phyloP scores from a whole-genome alignment of 306 rosid genomes.

The Quercus mongolica region DNA sequence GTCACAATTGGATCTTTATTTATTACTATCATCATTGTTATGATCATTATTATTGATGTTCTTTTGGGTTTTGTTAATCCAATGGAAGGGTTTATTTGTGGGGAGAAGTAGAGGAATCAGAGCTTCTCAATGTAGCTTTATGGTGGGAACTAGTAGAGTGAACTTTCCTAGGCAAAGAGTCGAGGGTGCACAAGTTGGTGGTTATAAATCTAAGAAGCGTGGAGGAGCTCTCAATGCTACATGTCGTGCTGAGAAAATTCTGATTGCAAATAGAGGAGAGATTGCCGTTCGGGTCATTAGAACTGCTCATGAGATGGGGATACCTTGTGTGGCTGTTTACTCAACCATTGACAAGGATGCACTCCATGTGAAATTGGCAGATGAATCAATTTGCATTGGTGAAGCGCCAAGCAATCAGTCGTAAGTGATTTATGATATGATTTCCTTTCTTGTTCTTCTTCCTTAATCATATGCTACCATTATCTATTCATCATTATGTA shows the following conservation, averaged over 20 bases:
- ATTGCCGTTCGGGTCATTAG: constrained; percentile 95
- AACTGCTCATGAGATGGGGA: constrained; percentile 95
- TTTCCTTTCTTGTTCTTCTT: not conserved
- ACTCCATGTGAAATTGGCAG: constrained; percentile 95
- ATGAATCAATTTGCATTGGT: constrained; percentile 94
- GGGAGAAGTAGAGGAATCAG: constrained; percentile 43
- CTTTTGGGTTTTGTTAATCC: constrained; percentile 1
- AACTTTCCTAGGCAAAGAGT: constrained; percentile 51
- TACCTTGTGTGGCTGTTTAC: constrained; percentile 98
- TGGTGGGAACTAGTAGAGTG: constrained; percentile 43
- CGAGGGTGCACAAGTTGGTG: constrained; percentile 26
- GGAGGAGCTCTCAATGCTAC: constrained; percentile 46
- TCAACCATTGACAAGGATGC: constrained; percentile 95
- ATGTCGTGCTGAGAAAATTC: constrained; percentile 64
- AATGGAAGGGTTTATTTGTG: constrained; percentile 54
- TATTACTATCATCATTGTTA: too few relatives aligned
- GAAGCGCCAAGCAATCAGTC: constrained; percentile 93
- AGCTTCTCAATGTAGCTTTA: constrained; percentile 71
- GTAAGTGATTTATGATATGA: constrained; percentile 32
- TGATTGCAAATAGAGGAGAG: constrained; percentile 92
- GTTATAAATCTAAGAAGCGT: constrained; percentile 28
- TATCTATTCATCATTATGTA: not conserved
- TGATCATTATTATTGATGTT: not conserved
- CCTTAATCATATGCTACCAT: not conserved
- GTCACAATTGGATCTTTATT: not conserved